Evolutionary conservation across 1,284 basidiomycete species (phyloP).

Genomic region (Ceratobasidium sp.): DNA sequence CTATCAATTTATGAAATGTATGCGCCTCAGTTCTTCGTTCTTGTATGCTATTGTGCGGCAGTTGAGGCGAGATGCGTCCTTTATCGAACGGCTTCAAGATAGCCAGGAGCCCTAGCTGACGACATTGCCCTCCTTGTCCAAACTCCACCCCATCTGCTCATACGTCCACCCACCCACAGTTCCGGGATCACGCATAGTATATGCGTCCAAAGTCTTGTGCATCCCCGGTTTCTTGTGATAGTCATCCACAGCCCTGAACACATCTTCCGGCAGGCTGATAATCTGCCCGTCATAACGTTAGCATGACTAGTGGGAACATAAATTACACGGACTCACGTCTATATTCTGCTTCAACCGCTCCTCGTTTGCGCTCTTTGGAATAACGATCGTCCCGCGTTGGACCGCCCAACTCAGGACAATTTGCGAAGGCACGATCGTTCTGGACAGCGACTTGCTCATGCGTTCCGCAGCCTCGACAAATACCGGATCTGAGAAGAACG

Average conservation of each 20-base stretch:
- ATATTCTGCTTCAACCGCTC: constrained; percentile 66
- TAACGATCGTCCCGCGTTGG: constrained; percentile 60
- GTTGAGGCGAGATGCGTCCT: too few relatives aligned
- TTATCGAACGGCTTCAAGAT: neutral
- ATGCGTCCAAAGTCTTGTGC: constrained; percentile 62
- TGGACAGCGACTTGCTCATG: constrained; percentile 52
- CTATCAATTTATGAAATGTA: neutral
- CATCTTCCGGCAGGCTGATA: constrained; percentile 58
- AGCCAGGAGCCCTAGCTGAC: neutral
- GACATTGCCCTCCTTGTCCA: constrained; percentile 60
- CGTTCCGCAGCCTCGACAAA: constrained; percentile 63
- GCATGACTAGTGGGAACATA: constrained; percentile 40
- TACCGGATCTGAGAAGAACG: constrained; percentile 60
- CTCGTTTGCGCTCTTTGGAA: constrained; percentile 67
- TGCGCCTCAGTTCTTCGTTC: too few relatives aligned
- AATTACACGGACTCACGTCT: constrained; percentile 53
- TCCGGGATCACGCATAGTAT: constrained; percentile 54
- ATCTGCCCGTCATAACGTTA: constrained; percentile 54
- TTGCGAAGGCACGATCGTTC: constrained; percentile 65
- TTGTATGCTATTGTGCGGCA: too few relatives aligned
- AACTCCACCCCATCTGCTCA: constrained; percentile 66
- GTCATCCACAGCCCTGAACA: constrained; percentile 59
- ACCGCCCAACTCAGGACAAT: constrained; percentile 68
- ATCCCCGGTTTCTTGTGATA: constrained; percentile 63
- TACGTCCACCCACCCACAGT: constrained; percentile 66